Evolutionary conservation across 108 stramenopile genomes (phyloP), one percentile per base, ranked within the genome.

Genomic region (Skeletonema grethae): DNA sequence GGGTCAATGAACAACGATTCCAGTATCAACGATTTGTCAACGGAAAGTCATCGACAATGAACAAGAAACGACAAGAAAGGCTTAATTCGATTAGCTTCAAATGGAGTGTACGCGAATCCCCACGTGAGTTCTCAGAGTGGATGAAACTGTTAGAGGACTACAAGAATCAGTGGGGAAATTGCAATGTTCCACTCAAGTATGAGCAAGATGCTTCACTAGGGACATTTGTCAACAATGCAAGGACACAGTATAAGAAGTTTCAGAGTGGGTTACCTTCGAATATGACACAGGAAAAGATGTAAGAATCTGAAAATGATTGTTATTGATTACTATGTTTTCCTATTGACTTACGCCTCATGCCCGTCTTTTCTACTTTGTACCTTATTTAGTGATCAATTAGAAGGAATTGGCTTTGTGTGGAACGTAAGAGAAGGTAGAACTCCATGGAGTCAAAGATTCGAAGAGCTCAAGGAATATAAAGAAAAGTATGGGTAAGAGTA

Each of bases 1-100:
- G 82, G 82, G 75, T 83, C 15, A 70, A 82, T 30, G 76, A 76
- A 50, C 82, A 83, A 59, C 77, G 82, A 22, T 66, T 72, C n/a
- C 72, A 78, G 53, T 73, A 78, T 38, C 55, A 63, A 12, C 67
- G 75, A 0, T 35, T 59, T 16, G 43, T 69, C 16, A 76, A 69
- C 12, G 20, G 76, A 77, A 30, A 72, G 67, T 43, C 76, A 72
- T 31, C 55, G 72, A 28, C 81, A 78, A 53, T 34, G 24, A n/a
- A 77, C 72, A 53, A 39, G 76, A 22, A 73, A 76, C 48, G 63
- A 62, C 16, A 32, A 39, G n/a, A 69, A 73, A 62, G 29, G 2
- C 70, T 78, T 0, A 64, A 65, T 5, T 10, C 43, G 13, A 64
- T 78, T 36, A 70, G 65, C 8, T 71, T 78, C 62, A 57, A 57